Percentiles rank a stretch among this genome's conserved stretches.
phyloP scores from a whole-genome alignment of 2,329 filamentous ascomycete genomes.

The Aschersonia sp. region DNA sequence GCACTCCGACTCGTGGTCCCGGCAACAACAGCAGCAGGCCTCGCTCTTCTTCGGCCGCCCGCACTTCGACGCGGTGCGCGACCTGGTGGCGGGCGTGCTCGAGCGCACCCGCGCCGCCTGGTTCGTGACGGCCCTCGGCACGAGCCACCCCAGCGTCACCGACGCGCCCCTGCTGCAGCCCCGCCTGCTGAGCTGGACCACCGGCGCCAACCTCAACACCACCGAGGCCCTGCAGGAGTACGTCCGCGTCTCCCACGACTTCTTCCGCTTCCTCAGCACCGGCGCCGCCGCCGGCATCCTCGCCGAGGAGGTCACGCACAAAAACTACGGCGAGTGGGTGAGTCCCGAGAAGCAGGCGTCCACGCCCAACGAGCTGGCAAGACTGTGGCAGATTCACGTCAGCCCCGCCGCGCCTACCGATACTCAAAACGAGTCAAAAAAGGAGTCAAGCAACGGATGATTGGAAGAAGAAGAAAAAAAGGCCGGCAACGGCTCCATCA shows the following conservation, averaged over 20 bases:
- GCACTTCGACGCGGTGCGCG: conserved; percentile 48
- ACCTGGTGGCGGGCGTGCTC: conserved; percentile 33
- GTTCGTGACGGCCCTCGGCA: conserved; percentile 40
- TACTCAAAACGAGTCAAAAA: background rate
- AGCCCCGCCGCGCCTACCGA: conserved; percentile 10
- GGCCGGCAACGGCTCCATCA: too few species aligned
- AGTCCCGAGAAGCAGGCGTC: conserved; percentile 16
- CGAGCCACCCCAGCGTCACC: conserved; percentile 48
- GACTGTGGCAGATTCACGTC: conserved; percentile 29
- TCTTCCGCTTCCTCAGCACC: conserved; percentile 32
- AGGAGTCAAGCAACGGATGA: too few species aligned
- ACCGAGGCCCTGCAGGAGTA: conserved; percentile 44
- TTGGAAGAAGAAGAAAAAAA: too few species aligned
- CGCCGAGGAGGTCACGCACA: conserved; percentile 30
- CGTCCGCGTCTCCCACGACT: conserved; percentile 41
- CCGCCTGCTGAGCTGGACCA: conserved; percentile 43
- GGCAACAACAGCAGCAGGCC: conserved; percentile 13
- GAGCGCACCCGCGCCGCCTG: conserved; percentile 28
- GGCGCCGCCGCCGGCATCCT: conserved; percentile 32
- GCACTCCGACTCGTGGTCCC: conserved; percentile 52
- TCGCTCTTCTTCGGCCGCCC: conserved; percentile 46
- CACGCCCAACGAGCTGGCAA: conserved; percentile 18
- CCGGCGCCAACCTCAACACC: conserved; percentile 43
- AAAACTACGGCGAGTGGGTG: conserved; percentile 24
- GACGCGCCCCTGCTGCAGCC: conserved; percentile 53